These are phyloP conservation scores for Hypoxylon sp. DNA, from an alignment of 2,329 filamentous ascomycete genomes.

Conservation along the genomic window DNA sequence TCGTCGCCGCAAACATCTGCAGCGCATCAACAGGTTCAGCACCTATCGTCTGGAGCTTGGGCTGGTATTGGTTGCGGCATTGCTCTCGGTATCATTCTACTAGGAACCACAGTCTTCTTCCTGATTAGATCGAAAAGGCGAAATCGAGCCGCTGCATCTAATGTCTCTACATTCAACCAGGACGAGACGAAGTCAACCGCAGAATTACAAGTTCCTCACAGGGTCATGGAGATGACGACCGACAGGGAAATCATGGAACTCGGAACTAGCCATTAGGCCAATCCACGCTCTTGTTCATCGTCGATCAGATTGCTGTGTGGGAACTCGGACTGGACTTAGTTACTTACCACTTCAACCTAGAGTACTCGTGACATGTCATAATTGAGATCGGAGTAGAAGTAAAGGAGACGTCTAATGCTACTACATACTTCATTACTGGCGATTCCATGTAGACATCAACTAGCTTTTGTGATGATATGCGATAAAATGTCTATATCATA, in stretches of 20 bases:
- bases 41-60: conserved; percentile 7
- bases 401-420: no score
- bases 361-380: no score
- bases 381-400: no score
- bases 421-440: no score
- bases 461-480: no score
- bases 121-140: conserved; percentile 8
- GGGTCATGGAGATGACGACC: not conserved
- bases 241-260: conserved; percentile 2
- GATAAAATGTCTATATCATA: no score
- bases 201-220: not conserved
- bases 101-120: conserved; percentile 11
- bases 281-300: no score
- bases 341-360: no score
- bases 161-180: not conserved
- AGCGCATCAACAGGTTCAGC: not conserved
- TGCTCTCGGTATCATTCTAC: conserved; percentile 7
- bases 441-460: no score
- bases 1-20: no score
- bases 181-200: not conserved
- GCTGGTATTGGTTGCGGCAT: conserved; percentile 15
- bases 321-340: no score
- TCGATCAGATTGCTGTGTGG: no score
- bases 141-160: not conserved
- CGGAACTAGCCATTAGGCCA: not conserved